These are phyloP conservation scores for Botrytis aclada DNA, from an alignment of 2,329 filamentous ascomycete species.

Conservation along the genomic window DNA sequence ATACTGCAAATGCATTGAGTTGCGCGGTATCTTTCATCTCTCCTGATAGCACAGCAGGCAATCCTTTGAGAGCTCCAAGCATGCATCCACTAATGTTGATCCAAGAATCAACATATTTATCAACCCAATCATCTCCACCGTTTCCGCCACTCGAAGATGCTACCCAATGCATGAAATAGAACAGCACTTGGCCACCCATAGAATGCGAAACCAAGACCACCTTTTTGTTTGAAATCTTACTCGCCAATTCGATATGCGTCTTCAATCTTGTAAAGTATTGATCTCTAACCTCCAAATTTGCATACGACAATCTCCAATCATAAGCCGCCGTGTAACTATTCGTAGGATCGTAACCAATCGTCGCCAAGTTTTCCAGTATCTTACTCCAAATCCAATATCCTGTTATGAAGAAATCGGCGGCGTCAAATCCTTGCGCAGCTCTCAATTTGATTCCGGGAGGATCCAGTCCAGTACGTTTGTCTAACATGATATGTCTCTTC, in stretches of 20 bases:
- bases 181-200: slow-evolving; percentile 94
- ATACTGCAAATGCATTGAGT: slow-evolving; percentile 92
- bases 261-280: slow-evolving; percentile 93
- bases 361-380: slow-evolving; percentile 93
- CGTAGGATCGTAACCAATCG: slow-evolving; percentile 89
- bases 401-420: slow-evolving; percentile 89
- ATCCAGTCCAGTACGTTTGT: slow-evolving; percentile 86
- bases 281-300: slow-evolving; percentile 84
- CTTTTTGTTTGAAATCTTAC: slow-evolving; percentile 71
- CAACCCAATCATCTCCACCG: slow-evolving; percentile 85
- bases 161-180: slow-evolving; percentile 77
- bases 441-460: slow-evolving; percentile 84
- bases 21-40: slow-evolving; percentile 99
- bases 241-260: slow-evolving; percentile 81
- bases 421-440: slow-evolving; percentile 94
- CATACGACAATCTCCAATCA: slow-evolving; percentile 90
- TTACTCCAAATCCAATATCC: slow-evolving; percentile 95
- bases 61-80: slow-evolving; percentile 88
- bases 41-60: slow-evolving; percentile 86
- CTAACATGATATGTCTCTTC: slow-evolving; percentile 97
- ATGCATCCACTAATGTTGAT: slow-evolving; percentile 98
- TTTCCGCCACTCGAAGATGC: slow-evolving; percentile 73
- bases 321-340: slow-evolving; percentile 70
- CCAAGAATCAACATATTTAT: slow-evolving; percentile 86
- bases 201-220: slow-evolving; percentile 87